These are phyloP conservation scores for Penicillium paradoxum DNA, from an alignment of 495 filamentous ascomycete genomes.

Conservation along the genomic window DNA sequence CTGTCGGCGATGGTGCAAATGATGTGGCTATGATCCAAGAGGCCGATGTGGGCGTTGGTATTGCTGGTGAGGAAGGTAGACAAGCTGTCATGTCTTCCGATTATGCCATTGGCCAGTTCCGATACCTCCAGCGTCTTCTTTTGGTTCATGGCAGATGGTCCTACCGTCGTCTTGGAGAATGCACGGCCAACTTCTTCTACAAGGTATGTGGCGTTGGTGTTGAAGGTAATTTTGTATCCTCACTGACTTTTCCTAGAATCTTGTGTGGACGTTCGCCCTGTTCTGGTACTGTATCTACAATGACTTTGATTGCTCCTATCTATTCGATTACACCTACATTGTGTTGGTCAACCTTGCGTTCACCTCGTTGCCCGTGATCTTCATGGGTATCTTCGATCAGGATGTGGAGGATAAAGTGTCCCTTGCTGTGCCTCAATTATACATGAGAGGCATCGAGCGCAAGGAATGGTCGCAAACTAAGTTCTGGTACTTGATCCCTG, in stretches of 20 bases:
- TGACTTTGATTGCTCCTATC: slow-evolving; percentile 92
- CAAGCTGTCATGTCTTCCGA: slow-evolving; percentile 99
- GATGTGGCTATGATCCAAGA: slow-evolving; percentile 99
- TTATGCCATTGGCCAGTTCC: slow-evolving; percentile 97
- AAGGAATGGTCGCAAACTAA: slow-evolving; percentile 96
- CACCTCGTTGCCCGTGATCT: slow-evolving; percentile 89
- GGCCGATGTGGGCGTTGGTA: slow-evolving; percentile 96
- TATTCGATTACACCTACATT: slow-evolving; percentile 97
- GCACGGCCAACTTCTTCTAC: slow-evolving; percentile 99
- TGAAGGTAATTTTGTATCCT: slow-evolving; percentile 5
- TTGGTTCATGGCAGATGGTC: slow-evolving; percentile 97
- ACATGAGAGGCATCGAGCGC: slow-evolving; percentile 91
- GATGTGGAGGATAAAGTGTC: slow-evolving; percentile 94
- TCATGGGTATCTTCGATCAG: slow-evolving; percentile 97
- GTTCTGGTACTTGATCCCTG: slow-evolving; percentile 66
- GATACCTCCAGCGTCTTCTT: slow-evolving; percentile 84
- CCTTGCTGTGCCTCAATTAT: slow-evolving; percentile 89
- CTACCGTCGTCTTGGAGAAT: slow-evolving; percentile 87
- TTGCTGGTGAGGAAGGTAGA: slow-evolving; percentile 94
- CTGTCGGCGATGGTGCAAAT: slow-evolving; percentile 96
- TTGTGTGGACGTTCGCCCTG: slow-evolving; percentile 95
- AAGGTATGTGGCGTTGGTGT: slow-evolving; percentile 51
- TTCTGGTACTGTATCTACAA: slow-evolving; percentile 98
- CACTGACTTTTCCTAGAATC: slow-evolving; percentile 54
- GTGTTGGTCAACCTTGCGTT: slow-evolving; percentile 95